Conservation (phyloP, 768 basidiomycete species). For the Suillus variegatus region DNA sequence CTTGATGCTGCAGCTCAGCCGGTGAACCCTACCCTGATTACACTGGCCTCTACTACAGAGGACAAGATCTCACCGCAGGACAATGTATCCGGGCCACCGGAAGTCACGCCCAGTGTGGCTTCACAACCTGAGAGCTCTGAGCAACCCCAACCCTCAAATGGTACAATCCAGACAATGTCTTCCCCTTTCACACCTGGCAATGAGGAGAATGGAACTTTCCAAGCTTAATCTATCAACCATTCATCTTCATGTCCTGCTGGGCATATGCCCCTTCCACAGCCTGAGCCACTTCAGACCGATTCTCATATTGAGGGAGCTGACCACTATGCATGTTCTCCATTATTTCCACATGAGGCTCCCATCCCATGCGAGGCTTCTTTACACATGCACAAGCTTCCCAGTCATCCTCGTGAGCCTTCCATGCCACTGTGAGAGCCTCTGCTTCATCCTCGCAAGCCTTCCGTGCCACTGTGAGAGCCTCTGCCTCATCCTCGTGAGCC, state of each 20-base stretch:
- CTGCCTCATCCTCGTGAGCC: too few relatives aligned
- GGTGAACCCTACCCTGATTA: not conserved
- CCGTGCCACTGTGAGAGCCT: too few relatives aligned
- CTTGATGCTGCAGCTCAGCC: not conserved
- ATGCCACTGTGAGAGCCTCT: too few relatives aligned
- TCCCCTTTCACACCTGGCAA: not conserved
- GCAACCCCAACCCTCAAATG: not conserved
- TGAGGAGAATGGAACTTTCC: not conserved
- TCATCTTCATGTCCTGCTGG: not conserved
- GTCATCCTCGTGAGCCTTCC: not conserved
- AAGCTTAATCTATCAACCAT: not conserved
- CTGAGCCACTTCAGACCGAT: not conserved
- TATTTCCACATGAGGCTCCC: not conserved
- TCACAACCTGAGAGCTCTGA: not conserved
- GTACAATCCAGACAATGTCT: not conserved
- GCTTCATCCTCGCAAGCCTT: too few relatives aligned
- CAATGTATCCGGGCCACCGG: not conserved
- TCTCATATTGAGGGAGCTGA: not conserved
- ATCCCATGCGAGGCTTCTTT: not conserved
- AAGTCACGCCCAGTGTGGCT: not conserved
- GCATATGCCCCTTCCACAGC: not conserved
- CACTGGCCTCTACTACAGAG: not conserved
- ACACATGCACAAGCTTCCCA: not conserved
- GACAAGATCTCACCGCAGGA: too few relatives aligned
- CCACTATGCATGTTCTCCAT: not conserved